phyloP scores from a whole-genome alignment of 2,329 filamentous ascomycete species.

The Colletotrichum gloeosporioides region DNA sequence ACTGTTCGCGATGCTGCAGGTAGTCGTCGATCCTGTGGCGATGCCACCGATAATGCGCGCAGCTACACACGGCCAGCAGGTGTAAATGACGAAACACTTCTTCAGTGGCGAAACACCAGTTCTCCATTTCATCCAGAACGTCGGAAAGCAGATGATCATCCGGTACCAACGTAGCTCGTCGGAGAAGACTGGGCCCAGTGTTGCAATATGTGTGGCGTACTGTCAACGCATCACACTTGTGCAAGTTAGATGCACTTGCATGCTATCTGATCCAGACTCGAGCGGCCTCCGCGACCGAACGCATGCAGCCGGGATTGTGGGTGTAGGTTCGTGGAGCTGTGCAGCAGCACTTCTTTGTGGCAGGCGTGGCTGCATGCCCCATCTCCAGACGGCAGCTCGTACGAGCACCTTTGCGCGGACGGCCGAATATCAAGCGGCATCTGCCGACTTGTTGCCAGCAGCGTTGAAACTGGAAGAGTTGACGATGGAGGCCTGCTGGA shows the following conservation, averaged over 20 bases:
- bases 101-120: background rate
- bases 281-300: background rate
- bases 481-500: background rate
- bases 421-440: background rate
- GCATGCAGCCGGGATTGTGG: background rate
- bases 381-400: background rate
- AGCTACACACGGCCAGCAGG: background rate
- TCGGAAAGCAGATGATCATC: background rate
- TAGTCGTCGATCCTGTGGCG: background rate
- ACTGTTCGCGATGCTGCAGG: background rate
- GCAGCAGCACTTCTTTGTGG: background rate
- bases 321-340: background rate
- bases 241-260: background rate
- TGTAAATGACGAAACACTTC: background rate
- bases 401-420: background rate
- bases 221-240: background rate
- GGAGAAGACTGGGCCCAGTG: background rate
- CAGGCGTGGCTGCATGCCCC: background rate
- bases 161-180: background rate
- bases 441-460: background rate
- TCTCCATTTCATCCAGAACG: background rate
- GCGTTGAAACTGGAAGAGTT: background rate
- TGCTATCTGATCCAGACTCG: background rate
- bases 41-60: background rate
- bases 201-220: background rate